Base-by-base conservation (phyloP, 192 early-diverging fungal genomes). In the Entomortierella chlamydospora region DNA sequence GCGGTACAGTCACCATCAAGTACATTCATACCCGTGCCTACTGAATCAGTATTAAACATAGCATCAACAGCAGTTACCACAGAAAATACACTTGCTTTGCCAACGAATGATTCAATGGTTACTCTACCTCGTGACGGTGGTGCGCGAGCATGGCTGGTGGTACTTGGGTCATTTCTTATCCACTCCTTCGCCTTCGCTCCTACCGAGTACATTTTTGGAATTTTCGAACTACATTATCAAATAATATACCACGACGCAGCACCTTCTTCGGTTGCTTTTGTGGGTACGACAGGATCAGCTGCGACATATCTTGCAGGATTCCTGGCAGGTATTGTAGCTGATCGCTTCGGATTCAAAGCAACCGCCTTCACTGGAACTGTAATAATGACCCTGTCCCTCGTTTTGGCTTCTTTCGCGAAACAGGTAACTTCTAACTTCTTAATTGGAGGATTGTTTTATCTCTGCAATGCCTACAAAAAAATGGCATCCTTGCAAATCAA, bases 271-370 rank as follows among this genome's bases (percentile, higher is more conserved):
- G 66, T 79, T 30, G 76, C 76, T 0, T 79, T 79, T 56, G 57
- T 79, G 23, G 76, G 76, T 18, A 70, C 76, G 49, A 54, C 52
- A 4, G 76, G 76, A 33, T 70, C 67, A 43, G 76, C 76, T 57
- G 34, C 59, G 56, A 53, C 67, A 53, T 60, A 73, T 56, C 20
- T 70, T 33, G 26, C 52, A 68, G 68, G 62, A 23, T 57, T 81
- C 73, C 15, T 81, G 63, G 64, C 82, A n/a, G 72, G 72, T 12
- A 62, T 79, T 47, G 62, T 79, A 1, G 76, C 76, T 8, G 83
- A 84, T 43, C 59, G 64, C 31, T 86, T 88, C 65, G 90, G 90
- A 2, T 88, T 85, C 70, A 71, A 83, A 30, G 50, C 68, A 37
- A 85, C 88, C 54, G 63, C 79, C 0, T 41, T 85, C 22, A 72